Percentiles rank a stretch among this genome's conserved stretches.
phyloP scores from a whole-genome alignment of 2,329 filamentous ascomycete genomes.

The Cytospora schulzeri region DNA sequence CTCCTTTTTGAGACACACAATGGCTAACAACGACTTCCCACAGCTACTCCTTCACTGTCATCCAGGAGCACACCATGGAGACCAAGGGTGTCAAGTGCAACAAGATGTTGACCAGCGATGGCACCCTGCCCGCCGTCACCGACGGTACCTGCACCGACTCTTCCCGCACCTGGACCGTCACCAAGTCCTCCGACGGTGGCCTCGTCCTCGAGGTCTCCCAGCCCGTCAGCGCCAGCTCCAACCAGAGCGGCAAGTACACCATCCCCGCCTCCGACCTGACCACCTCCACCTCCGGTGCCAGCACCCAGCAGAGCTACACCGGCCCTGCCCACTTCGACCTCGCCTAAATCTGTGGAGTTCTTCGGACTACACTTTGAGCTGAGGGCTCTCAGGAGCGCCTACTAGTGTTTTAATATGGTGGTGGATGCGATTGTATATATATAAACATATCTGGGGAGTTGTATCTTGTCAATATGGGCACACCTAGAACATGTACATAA shows the following conservation, averaged over 20 bases:
- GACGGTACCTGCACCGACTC: conserved; percentile 35
- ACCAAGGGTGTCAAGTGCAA: conserved; percentile 18
- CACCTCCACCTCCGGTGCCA: conserved; percentile 17
- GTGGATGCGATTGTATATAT: background rate
- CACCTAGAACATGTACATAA: background rate
- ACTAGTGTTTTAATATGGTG: background rate
- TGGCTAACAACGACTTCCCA: background rate
- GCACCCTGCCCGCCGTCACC: conserved; percentile 37
- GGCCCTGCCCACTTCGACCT: conserved; percentile 33
- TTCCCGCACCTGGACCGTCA: conserved; percentile 36
- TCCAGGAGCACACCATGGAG: conserved; percentile 10
- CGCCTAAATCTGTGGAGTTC: background rate
- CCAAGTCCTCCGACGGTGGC: conserved; percentile 32
- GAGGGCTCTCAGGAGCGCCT: background rate
- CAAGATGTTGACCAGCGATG: conserved; percentile 16
- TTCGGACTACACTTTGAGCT: background rate
- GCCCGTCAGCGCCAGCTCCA: conserved; percentile 33
- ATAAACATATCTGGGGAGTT: background rate
- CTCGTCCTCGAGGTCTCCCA: conserved; percentile 35
- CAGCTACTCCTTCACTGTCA: conserved; percentile 22
- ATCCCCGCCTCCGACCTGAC: conserved; percentile 34
- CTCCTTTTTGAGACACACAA: background rate
- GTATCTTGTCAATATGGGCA: background rate
- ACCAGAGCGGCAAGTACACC: conserved; percentile 34
- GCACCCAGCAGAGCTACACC: conserved; percentile 35